A percentile compares a stretch with the other conserved stretches of the same genome.
These are phyloP conservation scores for Cryptococcus neoformans DNA, from an alignment of 1,284 basidiomycete genomes.

Conservation along the genomic window DNA sequence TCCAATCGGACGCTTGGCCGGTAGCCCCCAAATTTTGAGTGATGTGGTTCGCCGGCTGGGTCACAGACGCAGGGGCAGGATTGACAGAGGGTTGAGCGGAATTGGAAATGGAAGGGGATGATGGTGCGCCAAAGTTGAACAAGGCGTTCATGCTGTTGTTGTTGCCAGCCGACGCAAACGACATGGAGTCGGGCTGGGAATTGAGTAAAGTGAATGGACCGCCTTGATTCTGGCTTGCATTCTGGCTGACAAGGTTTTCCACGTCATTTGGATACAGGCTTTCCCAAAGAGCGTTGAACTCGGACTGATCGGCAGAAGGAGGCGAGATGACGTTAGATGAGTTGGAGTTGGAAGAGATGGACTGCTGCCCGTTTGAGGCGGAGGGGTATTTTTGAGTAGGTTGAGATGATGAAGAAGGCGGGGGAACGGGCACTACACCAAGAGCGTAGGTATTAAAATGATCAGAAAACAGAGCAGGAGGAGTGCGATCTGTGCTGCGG, in stretches of 20 bases:
- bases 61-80: conserved; percentile 7
- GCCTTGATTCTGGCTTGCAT: background rate
- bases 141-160: background rate
- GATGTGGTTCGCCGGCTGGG: conserved; percentile 1
- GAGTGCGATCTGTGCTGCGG: conserved; percentile 13
- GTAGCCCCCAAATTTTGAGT: conserved; percentile 3
- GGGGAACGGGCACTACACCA: background rate
- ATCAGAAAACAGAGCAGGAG: conserved; percentile 16
- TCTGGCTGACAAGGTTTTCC: conserved; percentile 6
- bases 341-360: conserved; percentile 6
- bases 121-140: conserved; percentile 9
- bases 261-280: conserved; percentile 39
- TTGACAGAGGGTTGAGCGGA: background rate
- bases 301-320: conserved; percentile 20
- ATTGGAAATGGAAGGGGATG: background rate
- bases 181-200: conserved; percentile 30
- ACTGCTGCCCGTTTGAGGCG: background rate
- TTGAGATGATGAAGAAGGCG: background rate
- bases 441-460: conserved; percentile 18
- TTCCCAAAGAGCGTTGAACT: conserved; percentile 43
- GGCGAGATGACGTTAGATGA: conserved; percentile 12
- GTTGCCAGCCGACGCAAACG: conserved; percentile 24
- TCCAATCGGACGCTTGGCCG: conserved; percentile 11
- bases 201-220: conserved; percentile 31
- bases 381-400: background rate